phyloP scores from a whole-genome alignment of 208 protist genomes.

The Leishmania gerbilli region DNA sequence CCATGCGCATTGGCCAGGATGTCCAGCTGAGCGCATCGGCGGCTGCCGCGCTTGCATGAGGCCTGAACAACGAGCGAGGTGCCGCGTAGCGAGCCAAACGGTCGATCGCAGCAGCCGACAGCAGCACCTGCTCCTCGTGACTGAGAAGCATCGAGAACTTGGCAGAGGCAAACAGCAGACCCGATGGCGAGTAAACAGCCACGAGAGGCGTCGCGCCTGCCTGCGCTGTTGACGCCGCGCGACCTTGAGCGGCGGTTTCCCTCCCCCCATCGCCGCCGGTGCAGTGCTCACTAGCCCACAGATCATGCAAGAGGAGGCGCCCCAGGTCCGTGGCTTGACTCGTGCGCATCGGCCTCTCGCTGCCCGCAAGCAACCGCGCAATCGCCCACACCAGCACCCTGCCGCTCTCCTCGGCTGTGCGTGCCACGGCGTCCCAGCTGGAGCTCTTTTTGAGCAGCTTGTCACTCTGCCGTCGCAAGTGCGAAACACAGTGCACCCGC shows the following conservation, averaged over 20 bases:
- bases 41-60: not conserved
- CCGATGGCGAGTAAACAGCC: constrained; percentile 58
- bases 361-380: constrained; percentile 11
- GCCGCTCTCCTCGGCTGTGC: constrained; percentile 20
- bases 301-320: constrained; percentile 17
- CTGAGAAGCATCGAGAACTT: constrained; percentile 33
- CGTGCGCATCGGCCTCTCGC: not conserved
- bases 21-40: constrained; percentile 21
- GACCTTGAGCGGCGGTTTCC: not conserved
- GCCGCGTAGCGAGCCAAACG: constrained; percentile 27
- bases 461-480: not conserved
- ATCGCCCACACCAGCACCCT: constrained; percentile 13
- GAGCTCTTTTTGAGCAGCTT: constrained; percentile 6
- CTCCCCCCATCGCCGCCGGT: not conserved
- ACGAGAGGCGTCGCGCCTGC: constrained; percentile 22
- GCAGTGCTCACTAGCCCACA: constrained; percentile 1
- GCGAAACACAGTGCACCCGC: constrained; percentile 10
- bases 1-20: constrained; percentile 22
- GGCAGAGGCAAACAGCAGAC: constrained; percentile 52
- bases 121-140: constrained; percentile 44
- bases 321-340: not conserved
- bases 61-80: not conserved
- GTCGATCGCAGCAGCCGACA: constrained; percentile 57
- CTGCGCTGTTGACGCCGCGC: not conserved
- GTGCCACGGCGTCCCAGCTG: constrained; percentile 19